Conservation (phyloP, 768 basidiomycete genomes). For the Boletus rubroflammeus region DNA sequence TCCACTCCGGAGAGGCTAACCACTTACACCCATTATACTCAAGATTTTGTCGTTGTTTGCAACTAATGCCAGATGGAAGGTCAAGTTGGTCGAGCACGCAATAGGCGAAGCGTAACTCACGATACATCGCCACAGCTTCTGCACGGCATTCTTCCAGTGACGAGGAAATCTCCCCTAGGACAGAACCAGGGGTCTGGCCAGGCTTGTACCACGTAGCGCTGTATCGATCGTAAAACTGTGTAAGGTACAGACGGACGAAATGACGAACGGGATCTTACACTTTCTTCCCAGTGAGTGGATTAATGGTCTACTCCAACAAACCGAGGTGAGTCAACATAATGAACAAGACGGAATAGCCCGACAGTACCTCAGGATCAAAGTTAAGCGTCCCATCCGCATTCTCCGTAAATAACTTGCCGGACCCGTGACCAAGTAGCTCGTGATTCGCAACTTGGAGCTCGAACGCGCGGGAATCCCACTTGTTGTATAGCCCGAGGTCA, state of each 20-base stretch:
- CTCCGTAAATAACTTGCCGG: constrained; percentile 81
- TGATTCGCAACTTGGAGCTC: constrained; percentile 91
- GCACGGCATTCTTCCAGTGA: constrained; percentile 95
- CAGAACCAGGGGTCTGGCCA: constrained; percentile 78
- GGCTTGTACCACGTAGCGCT: constrained; percentile 86
- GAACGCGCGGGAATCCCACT: constrained; percentile 76
- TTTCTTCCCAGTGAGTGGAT: constrained; percentile 74
- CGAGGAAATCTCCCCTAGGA: constrained; percentile 83
- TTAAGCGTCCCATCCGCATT: constrained; percentile 72
- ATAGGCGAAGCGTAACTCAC: constrained; percentile 39
- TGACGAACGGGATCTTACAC: constrained; percentile 43
- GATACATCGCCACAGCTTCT: constrained; percentile 79
- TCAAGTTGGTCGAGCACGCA: background rate
- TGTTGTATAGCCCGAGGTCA: constrained; percentile 69
- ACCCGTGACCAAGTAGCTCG: constrained; percentile 82
- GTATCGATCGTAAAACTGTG: background rate
- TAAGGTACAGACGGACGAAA: background rate
- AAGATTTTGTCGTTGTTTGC: constrained; percentile 74
- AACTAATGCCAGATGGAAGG: constrained; percentile 38
- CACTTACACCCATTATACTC: constrained; percentile 70
- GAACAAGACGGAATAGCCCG: background rate
- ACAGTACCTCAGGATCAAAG: constrained; percentile 68
- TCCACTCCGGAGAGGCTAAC: background rate
- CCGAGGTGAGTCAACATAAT: background rate
- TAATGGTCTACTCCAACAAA: constrained; percentile 55